phyloP scores from a whole-genome alignment of 2,329 filamentous ascomycete species.

The Eurotiales sp. region DNA sequence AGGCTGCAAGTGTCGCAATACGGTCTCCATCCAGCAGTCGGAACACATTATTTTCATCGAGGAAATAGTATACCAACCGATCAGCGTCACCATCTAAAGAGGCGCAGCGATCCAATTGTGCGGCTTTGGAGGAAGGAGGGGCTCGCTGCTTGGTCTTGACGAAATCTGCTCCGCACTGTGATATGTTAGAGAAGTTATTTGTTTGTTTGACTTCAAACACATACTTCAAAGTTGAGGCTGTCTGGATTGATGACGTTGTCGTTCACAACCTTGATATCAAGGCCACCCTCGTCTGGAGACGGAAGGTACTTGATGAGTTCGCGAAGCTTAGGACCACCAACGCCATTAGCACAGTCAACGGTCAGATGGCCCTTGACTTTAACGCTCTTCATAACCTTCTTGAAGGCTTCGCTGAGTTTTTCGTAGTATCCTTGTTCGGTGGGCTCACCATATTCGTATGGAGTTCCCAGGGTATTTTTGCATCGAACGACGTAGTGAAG shows the following conservation, averaged over 20 bases:
- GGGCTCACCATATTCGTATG: constrained; percentile 80
- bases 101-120: constrained; percentile 73
- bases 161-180: constrained; percentile 85
- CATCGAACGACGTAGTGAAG: constrained; percentile 94
- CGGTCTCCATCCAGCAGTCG: constrained; percentile 93
- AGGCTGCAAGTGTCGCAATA: constrained; percentile 89
- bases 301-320: constrained; percentile 83
- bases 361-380: constrained; percentile 71
- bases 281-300: constrained; percentile 59
- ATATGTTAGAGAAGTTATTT: constrained; percentile 17
- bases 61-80: constrained; percentile 91
- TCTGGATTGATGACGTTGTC: constrained; percentile 90
- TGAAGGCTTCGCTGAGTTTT: constrained; percentile 83
- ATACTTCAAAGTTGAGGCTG: constrained; percentile 79
- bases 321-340: constrained; percentile 84
- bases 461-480: constrained; percentile 85
- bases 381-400: constrained; percentile 72
- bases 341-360: constrained; percentile 95
- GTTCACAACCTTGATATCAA: constrained; percentile 85
- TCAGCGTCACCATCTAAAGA: constrained; percentile 95
- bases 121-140: constrained; percentile 75
- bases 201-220: constrained; percentile 23
- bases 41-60: constrained; percentile 77
- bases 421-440: constrained; percentile 93
- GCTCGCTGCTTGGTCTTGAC: constrained; percentile 96